Conservation (phyloP, 345 rosid species). For the Euclidium syriacum region DNA sequence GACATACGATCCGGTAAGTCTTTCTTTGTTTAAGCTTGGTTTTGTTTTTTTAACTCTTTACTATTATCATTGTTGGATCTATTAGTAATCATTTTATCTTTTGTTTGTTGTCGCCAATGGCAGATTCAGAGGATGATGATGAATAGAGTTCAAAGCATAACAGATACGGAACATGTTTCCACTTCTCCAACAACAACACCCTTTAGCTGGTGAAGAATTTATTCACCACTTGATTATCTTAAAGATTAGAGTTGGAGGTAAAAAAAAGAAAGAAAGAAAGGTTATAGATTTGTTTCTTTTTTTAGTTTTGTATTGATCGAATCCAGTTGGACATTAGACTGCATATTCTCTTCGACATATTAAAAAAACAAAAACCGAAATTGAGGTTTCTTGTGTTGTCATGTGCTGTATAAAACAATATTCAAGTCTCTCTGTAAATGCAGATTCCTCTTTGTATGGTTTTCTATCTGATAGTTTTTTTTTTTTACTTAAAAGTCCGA, state of each 20-base stretch:
- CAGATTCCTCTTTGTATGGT: conserved; percentile 23
- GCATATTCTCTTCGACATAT: conserved; percentile 19
- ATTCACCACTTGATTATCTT: conserved; percentile 12
- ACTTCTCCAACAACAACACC: conserved; percentile 21
- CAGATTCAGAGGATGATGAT: conserved; percentile 97
- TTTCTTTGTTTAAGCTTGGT: neutral
- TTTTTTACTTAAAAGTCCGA: no score
- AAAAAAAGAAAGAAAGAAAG: neutral
- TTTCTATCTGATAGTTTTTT: neutral
- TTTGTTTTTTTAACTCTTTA: no score
- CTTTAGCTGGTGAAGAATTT: conserved; percentile 12
- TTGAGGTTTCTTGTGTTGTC: conserved; percentile 16
- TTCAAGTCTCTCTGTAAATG: conserved; percentile 29
- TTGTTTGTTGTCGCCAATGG: conserved; percentile 14
- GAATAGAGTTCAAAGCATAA: conserved; percentile 37
- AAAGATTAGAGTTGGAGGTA: conserved; percentile 21
- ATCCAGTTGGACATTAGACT: conserved; percentile 8
- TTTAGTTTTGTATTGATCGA: conserved; percentile 17
- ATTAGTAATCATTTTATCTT: neutral
- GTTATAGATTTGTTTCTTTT: conserved; percentile 3
- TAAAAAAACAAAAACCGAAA: neutral
- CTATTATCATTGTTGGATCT: neutral
- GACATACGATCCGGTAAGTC: conserved; percentile 93
- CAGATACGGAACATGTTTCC: conserved; percentile 25
- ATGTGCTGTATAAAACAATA: conserved; percentile 23